Evolutionary conservation across 2,329 filamentous ascomycete species (phyloP).

Genomic region (Torrubiellomyces zombiae): DNA sequence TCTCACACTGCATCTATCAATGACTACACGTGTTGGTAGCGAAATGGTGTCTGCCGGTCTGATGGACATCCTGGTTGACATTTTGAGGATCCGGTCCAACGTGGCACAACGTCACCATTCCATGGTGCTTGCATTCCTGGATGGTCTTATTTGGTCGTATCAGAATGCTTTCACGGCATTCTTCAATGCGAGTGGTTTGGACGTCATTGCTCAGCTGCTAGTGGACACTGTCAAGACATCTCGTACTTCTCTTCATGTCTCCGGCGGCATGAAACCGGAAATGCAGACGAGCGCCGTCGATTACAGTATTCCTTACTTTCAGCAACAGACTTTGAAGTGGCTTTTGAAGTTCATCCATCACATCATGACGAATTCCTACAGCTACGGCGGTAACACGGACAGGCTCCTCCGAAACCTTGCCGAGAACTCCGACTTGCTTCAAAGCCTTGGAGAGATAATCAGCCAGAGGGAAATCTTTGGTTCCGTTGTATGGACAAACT

Average conservation of each 20-base stretch:
- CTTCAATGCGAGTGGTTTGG: conserved; percentile 67
- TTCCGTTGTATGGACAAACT: conserved; percentile 89
- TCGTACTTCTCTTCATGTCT: conserved; percentile 45
- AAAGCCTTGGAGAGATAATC: conserved; percentile 65
- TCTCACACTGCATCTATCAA: conserved; percentile 67
- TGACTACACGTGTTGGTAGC: conserved; percentile 56
- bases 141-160: conserved; percentile 72
- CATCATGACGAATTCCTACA: conserved; percentile 66
- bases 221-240: conserved; percentile 61
- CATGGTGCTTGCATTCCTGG: conserved; percentile 72
- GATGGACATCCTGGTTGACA: conserved; percentile 78
- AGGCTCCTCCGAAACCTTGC: conserved; percentile 82
- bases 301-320: conserved; percentile 82
- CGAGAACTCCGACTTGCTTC: conserved; percentile 74
- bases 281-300: conserved; percentile 71
- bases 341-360: conserved; percentile 93
- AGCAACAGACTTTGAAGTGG: conserved; percentile 87
- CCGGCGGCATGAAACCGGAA: conserved; percentile 53
- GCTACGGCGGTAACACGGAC: conserved; percentile 65
- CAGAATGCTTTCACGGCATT: conserved; percentile 73
- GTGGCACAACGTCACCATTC: conserved; percentile 74
- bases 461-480: conserved; percentile 67
- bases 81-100: conserved; percentile 64
- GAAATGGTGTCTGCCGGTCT: conserved; percentile 81
- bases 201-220: conserved; percentile 77